These are phyloP conservation scores for Plasmodium ovale DNA, from an alignment of 169 alveolate genomes.

Conservation along the genomic window DNA sequence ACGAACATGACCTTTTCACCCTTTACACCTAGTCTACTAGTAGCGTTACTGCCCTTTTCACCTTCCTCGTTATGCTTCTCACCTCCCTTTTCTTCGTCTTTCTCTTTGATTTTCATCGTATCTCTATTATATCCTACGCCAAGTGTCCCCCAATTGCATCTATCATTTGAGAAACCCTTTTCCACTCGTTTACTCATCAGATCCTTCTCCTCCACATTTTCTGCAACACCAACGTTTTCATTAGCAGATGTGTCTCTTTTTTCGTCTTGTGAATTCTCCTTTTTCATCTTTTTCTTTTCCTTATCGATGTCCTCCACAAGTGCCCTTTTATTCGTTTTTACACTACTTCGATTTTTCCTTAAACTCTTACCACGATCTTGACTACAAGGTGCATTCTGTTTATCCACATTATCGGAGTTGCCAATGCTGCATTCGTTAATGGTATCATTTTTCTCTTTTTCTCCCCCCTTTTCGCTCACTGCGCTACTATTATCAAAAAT, in stretches of 20 bases:
- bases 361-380: not conserved
- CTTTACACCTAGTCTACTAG: constrained; percentile 15
- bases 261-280: not conserved
- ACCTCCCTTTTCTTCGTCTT: not conserved
- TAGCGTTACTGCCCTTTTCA: too few species aligned
- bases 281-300: constrained; percentile 10
- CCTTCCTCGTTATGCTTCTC: not conserved
- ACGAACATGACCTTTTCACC: constrained; percentile 56
- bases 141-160: too few species aligned
- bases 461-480: not conserved
- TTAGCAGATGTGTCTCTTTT: not conserved
- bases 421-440: not conserved
- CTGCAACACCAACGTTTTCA: not conserved
- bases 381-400: not conserved
- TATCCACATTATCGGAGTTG: not conserved
- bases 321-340: constrained; percentile 4
- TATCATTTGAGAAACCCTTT: too few species aligned
- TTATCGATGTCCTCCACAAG: not conserved
- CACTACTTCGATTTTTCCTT: not conserved
- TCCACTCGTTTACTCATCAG: too few species aligned
- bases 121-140: too few species aligned
- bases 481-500: not conserved
- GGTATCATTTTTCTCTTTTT: not conserved
- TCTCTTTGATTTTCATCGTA: not conserved
- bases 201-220: not conserved